phyloP scores from a whole-genome alignment of 2,329 filamentous ascomycete genomes.

The Alternaria incomplexa region DNA sequence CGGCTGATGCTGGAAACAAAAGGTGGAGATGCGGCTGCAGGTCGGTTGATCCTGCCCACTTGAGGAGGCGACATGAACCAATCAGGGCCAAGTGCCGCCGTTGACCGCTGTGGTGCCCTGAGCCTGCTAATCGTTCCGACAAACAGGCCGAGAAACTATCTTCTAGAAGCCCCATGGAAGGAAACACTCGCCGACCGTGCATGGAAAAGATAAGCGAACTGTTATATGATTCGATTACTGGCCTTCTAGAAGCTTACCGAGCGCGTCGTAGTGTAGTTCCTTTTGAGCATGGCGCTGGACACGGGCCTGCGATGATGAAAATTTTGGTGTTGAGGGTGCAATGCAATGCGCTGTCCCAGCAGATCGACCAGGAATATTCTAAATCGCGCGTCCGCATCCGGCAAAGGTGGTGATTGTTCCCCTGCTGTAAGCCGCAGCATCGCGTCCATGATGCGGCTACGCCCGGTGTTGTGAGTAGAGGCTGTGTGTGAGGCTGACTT shows the following conservation, averaged over 20 bases:
- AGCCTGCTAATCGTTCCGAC: neutral
- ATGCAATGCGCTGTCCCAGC: neutral
- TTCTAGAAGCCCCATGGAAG: slow-evolving; percentile 14
- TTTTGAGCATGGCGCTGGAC: neutral
- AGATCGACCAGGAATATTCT: neutral
- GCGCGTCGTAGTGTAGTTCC: neutral
- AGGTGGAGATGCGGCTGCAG: slow-evolving; percentile 39
- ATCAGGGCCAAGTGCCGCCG: slow-evolving; percentile 10
- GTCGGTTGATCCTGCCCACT: slow-evolving; percentile 28
- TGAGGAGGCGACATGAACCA: slow-evolving; percentile 10
- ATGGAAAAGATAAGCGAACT: neutral
- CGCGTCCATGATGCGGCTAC: neutral
- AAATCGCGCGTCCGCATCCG: neutral
- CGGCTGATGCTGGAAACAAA: slow-evolving; percentile 34
- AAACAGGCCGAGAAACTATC: neutral
- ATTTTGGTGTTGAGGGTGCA: neutral
- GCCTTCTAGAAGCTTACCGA: neutral
- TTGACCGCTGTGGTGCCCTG: neutral
- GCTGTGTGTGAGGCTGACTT: neutral
- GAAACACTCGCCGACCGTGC: neutral
- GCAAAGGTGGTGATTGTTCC: neutral
- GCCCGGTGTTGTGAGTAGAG: neutral
- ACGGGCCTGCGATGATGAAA: neutral
- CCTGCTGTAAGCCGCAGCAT: neutral
- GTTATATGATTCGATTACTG: slow-evolving; percentile 2